Evolutionary conservation across 257 asterid genomes (phyloP), one percentile per base, ranked within the genome.

Genomic region (Scutellaria galericulata): DNA sequence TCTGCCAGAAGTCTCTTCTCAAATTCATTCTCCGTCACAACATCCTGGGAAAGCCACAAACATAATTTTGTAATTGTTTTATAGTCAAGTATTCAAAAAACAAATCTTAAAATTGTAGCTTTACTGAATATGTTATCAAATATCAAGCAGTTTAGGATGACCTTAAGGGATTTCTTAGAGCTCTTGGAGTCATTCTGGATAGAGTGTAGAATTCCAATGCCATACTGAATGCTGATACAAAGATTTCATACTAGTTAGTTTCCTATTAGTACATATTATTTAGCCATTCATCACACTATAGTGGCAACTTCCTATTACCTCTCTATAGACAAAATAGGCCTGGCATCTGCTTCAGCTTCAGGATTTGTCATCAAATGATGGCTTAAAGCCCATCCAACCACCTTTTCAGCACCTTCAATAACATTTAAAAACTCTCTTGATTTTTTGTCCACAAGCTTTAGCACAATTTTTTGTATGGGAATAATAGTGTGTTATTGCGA

Each of bases 321-420:
- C 84, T 88, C 92, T 41, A 78, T 78, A 67, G 98, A 78, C 73
- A 92, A 66, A 45, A 79, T 83, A 65, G 88, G 79, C 82, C 75
- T 78, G 11, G 82, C 42, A 66, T 84, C 92, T 41, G 76, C 54
- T 76, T 78, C 86, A 76, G 83, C 86, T 79, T 58, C 85, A 78
- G 87, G 76, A 65, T 79, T 81, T 45, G 76, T 80, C 91, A 84
- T 90, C 73, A 87, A 75, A 75, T 90, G 86, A 81, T 85, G 87
- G 68, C 90, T 86, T 82, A 92, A 71, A 73, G 96, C 94, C 96
- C 96, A 92, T 64, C 96, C 96, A 69, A 92, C 84, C 63, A 88
- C 86, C 86, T 90, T 92, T 75, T 90, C 92, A 40, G 93, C 94
- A 85, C 87, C 98, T 92, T 77, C 78, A 73, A 59, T 31, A 77